Percentiles rank a stretch among this genome's conserved stretches.
Conservation (phyloP, 2,329 filamentous ascomycete species). For the Aspergillus brunneoviolaceus region DNA sequence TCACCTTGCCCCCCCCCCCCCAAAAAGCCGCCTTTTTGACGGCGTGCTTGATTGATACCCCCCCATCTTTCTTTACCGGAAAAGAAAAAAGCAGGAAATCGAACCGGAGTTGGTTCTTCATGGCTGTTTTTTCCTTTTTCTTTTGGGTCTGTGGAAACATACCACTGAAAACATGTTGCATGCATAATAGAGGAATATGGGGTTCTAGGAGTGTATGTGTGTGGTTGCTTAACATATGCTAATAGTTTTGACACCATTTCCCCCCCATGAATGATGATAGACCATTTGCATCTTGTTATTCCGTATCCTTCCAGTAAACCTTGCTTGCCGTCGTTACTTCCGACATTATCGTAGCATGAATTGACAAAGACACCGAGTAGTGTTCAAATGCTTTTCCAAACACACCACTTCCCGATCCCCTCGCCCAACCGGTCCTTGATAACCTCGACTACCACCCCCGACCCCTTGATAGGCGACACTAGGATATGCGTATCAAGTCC, state of each 20-base stretch:
- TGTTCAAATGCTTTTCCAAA: constrained; percentile 21
- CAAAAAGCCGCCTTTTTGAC: not conserved
- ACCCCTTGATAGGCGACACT: constrained; percentile 28
- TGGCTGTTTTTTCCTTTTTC: not conserved
- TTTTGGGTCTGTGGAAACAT: constrained; percentile 3
- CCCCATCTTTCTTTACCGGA: constrained; percentile 2
- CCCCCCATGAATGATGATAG: not conserved
- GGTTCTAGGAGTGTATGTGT: not conserved
- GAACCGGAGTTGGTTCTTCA: constrained; percentile 29
- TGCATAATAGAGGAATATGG: not conserved
- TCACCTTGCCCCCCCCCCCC: not conserved
- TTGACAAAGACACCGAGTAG: too few species aligned
- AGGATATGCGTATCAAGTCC: constrained; percentile 43
- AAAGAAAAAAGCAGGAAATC: constrained; percentile 17
- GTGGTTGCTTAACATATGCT: not conserved
- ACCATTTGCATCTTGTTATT: not conserved
- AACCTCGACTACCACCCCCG: constrained; percentile 35
- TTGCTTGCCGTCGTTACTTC: not conserved
- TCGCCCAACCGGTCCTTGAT: constrained; percentile 41
- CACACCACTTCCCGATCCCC: constrained; percentile 39
- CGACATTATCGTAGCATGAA: too few species aligned
- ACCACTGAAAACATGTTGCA: not conserved
- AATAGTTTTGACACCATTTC: not conserved
- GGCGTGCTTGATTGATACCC: constrained; percentile 29
- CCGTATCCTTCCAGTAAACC: not conserved